A percentile compares a stretch with the other conserved stretches of the same genome.
Conservation (phyloP, 257 asterid genomes). For the Solanum arcanum region DNA sequence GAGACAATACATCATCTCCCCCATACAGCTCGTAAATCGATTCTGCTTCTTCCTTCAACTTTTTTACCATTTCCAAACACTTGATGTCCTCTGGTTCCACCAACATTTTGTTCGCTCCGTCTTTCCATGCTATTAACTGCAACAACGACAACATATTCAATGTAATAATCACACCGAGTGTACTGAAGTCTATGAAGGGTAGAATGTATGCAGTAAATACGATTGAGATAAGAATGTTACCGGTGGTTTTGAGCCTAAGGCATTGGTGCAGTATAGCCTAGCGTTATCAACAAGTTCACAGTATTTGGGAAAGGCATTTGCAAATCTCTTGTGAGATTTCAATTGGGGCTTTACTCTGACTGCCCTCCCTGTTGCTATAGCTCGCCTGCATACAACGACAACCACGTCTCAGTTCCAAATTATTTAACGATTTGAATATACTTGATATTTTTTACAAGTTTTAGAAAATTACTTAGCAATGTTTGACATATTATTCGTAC, state of each 20-base stretch:
- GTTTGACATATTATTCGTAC: constrained; percentile 13
- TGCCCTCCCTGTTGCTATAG: constrained; percentile 77
- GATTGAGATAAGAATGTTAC: background rate
- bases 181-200: background rate
- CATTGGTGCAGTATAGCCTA: constrained; percentile 66
- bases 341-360: constrained; percentile 82
- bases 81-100: constrained; percentile 58
- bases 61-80: constrained; percentile 42
- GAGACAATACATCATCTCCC: constrained; percentile 10
- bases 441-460: background rate
- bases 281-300: constrained; percentile 77
- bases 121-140: constrained; percentile 96
- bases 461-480: background rate
- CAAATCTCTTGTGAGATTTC: constrained; percentile 88
- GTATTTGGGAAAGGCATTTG: constrained; percentile 57
- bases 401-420: background rate
- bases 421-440: background rate
- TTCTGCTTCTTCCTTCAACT: constrained; percentile 76
- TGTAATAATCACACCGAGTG: background rate
- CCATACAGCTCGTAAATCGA: constrained; percentile 52
- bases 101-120: constrained; percentile 52
- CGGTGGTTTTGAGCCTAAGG: constrained; percentile 4
- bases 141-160: background rate
- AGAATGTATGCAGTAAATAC: background rate
- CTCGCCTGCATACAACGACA: constrained; percentile 45